Evolutionary conservation across 345 rosid species (phyloP), one percentile per base, ranked within the genome.

Genomic region (Cardamine resedifolia): DNA sequence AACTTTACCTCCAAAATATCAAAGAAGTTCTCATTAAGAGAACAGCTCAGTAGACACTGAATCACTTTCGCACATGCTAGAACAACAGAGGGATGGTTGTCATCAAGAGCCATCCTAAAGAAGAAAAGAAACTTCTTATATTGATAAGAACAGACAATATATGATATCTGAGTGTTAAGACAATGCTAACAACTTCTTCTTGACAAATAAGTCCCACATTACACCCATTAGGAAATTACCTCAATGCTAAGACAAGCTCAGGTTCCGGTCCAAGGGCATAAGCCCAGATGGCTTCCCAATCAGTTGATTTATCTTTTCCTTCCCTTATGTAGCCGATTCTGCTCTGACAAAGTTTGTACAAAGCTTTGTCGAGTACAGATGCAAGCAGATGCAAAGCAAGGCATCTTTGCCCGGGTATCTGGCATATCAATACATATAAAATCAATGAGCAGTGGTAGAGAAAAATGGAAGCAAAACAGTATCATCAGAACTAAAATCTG

Each of bases 201-300:
- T 76, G 21, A 56, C 52, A 70, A 16, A 63, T 63, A 63, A 7
- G 58, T 45, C 47, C 30, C 10, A 21, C 44, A 58, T n/a, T 39
- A 58, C 45, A 59, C 38, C 63, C 63, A 61, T 50, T 50, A 78
- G 28, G 57, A 66, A 61, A 58, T 66, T 63, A 89, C 98, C 98
- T 89, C 82, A 94, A 78, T 49, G 97, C 74, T 72, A 94, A 86
- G 78, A 82, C 85, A 73, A 94, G 95, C 78, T 88, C 96, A 68
- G 98, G 98, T 83, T 94, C 87, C 9, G 98, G 98, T 65, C 96
- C 98, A 64, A 94, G 88, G 23, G 96, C 90, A 80, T 80, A 90
- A 59, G 96, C 96, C 96, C 98, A 90, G 76, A 94, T 80, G 63
- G 96, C 98, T 78, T 85, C 91, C 98, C 97, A 93, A 66, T 93